phyloP scores from a whole-genome alignment of 2,329 filamentous ascomycete genomes.

The Harringtonia lauricola region DNA sequence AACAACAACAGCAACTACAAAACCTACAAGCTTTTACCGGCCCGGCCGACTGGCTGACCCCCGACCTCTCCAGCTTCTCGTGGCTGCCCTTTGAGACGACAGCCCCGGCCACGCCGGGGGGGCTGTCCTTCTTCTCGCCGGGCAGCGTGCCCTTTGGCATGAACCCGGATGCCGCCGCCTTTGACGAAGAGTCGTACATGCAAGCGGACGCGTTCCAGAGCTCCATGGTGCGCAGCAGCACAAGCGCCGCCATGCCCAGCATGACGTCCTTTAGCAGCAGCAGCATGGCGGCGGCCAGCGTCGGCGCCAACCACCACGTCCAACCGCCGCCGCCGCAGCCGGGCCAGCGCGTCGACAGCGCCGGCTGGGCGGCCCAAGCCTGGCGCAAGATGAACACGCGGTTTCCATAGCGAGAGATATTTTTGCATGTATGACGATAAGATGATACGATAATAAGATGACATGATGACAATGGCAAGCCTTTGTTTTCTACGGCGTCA shows the following conservation, averaged over 20 bases:
- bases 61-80: not conserved
- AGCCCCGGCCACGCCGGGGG: not conserved
- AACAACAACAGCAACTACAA: not conserved
- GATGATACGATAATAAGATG: too few relatives aligned
- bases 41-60: not conserved
- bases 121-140: not conserved
- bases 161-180: constrained; percentile 3
- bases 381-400: constrained; percentile 7
- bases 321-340: constrained; percentile 1
- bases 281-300: not conserved
- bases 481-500: too few relatives aligned
- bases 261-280: not conserved
- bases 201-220: not conserved
- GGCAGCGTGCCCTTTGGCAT: constrained; percentile 2
- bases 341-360: constrained; percentile 6
- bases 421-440: too few relatives aligned
- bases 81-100: too few relatives aligned
- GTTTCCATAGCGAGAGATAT: not conserved
- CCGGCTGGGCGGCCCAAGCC: constrained; percentile 6
- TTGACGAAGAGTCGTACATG: constrained; percentile 5
- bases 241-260: not conserved
- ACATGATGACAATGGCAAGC: too few relatives aligned
- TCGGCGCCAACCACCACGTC: not conserved
- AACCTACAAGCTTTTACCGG: not conserved
- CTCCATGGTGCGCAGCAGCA: too few relatives aligned